Evolutionary conservation across 345 rosid species (phyloP).

Genomic region (Raphanus raphanistrum): DNA sequence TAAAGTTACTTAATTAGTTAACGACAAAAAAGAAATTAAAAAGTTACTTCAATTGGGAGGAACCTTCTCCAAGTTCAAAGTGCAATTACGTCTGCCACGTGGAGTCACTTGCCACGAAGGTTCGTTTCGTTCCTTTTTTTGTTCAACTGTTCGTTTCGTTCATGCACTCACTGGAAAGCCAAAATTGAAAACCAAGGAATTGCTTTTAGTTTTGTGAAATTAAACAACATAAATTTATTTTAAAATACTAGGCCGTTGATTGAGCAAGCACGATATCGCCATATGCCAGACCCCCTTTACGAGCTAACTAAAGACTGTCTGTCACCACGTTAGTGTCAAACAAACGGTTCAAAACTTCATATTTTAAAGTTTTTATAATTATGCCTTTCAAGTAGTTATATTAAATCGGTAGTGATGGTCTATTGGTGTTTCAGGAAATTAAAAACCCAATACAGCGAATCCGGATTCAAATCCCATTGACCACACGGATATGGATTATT

Average conservation of each 20-base stretch:
- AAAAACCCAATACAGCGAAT: too few species aligned
- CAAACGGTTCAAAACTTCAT: not conserved
- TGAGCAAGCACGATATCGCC: conserved; percentile 15
- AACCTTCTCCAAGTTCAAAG: conserved; percentile 4
- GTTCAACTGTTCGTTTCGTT: too few species aligned
- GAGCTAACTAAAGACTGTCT: not conserved
- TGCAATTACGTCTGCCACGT: conserved; percentile 19
- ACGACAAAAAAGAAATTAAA: not conserved
- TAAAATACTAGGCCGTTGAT: conserved; percentile 8
- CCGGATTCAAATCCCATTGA: too few species aligned
- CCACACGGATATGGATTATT: too few species aligned
- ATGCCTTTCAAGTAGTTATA: too few species aligned
- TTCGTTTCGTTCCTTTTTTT: conserved; percentile 27
- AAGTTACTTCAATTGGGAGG: not conserved
- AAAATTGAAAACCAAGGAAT: conserved; percentile 7
- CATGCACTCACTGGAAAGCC: conserved; percentile 21
- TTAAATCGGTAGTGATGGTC: too few species aligned
- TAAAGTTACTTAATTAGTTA: not conserved
- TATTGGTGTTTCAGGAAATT: too few species aligned
- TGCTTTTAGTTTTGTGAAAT: not conserved
- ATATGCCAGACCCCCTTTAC: not conserved
- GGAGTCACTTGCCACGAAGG: conserved; percentile 32
- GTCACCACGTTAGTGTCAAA: not conserved
- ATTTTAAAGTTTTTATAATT: too few species aligned
- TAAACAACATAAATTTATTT: not conserved